Percentiles rank a stretch among this genome's conserved stretches.
Evolutionary conservation across 257 asterid species (phyloP).

Genomic region (Plantago elongata): DNA sequence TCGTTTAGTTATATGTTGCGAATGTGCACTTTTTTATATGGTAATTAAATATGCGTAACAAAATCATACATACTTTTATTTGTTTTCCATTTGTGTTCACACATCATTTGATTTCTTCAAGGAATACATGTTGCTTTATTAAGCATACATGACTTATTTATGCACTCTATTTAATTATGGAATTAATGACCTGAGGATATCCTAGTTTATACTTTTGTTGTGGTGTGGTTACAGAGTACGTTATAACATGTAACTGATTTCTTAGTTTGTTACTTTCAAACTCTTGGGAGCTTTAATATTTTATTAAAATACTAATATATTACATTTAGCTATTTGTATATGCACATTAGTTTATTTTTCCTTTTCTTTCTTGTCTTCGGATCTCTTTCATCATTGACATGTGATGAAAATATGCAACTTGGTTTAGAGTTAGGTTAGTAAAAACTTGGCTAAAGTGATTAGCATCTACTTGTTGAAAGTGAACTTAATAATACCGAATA

Average conservation of each 20-base stretch:
- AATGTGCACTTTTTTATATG: neutral
- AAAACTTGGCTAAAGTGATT: neutral
- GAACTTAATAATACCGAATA: too few relatives aligned
- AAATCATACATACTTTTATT: neutral
- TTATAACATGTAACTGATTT: neutral
- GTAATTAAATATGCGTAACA: neutral
- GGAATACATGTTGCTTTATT: neutral
- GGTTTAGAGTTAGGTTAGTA: neutral
- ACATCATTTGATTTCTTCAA: neutral
- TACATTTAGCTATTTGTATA: neutral
- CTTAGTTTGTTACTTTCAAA: neutral
- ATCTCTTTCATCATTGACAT: slow-evolving; percentile 9
- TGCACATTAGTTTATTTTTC: neutral
- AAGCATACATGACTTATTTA: neutral
- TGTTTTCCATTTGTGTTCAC: neutral
- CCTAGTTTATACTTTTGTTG: neutral
- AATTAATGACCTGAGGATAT: neutral
- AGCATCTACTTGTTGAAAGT: neutral
- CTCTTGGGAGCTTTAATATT: neutral
- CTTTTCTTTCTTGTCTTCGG: neutral
- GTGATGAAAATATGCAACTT: neutral
- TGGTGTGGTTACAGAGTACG: slow-evolving; percentile 5
- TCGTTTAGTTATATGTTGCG: slow-evolving; percentile 3
- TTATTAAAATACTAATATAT: slow-evolving; percentile 1
- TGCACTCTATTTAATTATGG: neutral